These are phyloP conservation scores for Candida cerambycidarum DNA, from an alignment of 805 yeast species.

Conservation along the genomic window DNA sequence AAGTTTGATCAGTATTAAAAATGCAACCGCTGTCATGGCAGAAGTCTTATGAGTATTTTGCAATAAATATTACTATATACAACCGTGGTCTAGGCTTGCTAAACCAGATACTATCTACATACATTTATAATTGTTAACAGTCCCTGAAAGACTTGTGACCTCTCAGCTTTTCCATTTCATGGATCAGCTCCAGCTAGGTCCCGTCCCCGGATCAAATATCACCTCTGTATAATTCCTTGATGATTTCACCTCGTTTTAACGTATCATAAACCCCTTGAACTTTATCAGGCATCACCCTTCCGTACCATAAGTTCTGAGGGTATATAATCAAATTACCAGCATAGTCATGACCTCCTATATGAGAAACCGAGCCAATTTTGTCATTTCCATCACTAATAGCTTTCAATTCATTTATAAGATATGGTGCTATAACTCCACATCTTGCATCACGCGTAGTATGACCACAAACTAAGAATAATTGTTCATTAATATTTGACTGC, in stretches of 20 bases:
- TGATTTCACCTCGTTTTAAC: conserved; percentile 46
- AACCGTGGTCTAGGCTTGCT: too few species aligned
- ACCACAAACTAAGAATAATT: conserved; percentile 60
- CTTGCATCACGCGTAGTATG: conserved; percentile 62
- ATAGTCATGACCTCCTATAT: conserved; percentile 82
- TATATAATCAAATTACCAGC: conserved; percentile 78
- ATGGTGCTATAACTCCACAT: conserved; percentile 63
- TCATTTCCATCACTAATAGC: conserved; percentile 29
- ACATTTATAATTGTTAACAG: too few species aligned
- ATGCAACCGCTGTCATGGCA: too few species aligned
- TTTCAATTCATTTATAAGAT: conserved; percentile 45
- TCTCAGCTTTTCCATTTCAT: too few species aligned
- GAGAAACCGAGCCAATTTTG: conserved; percentile 61
- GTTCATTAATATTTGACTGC: conserved; percentile 15
- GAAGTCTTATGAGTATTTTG: too few species aligned
- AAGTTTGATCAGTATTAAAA: too few species aligned
- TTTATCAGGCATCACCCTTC: conserved; percentile 63
- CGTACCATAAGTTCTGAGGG: conserved; percentile 65
- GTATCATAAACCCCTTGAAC: conserved; percentile 71
- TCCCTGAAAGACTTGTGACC: too few species aligned
- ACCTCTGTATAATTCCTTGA: conserved; percentile 60
- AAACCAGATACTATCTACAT: too few species aligned
- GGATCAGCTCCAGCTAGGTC: too few species aligned
- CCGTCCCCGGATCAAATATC: conserved; percentile 5
- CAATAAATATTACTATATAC: too few species aligned